Percentiles rank a stretch among this genome's conserved stretches.
These are phyloP conservation scores for Balansia obtecta DNA, from an alignment of 2,329 filamentous ascomycete genomes.

Conservation along the genomic window DNA sequence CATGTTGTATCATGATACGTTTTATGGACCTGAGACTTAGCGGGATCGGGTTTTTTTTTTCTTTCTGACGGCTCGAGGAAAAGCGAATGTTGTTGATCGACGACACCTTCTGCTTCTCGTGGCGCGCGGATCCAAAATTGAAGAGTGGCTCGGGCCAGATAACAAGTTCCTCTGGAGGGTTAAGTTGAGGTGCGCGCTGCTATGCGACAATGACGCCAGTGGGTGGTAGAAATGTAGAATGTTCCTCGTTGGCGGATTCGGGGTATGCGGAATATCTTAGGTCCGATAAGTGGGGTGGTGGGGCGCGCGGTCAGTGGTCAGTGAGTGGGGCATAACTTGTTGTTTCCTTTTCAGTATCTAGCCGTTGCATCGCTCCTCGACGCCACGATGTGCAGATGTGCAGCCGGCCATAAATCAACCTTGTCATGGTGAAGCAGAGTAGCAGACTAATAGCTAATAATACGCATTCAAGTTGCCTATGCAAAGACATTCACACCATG, in stretches of 20 bases:
- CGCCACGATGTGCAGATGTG: neutral
- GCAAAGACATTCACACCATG: too few relatives aligned
- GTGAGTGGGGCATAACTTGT: too few relatives aligned
- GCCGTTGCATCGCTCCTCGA: neutral
- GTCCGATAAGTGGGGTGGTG: neutral
- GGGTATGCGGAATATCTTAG: neutral
- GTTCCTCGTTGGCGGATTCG: neutral
- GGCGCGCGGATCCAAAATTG: neutral
- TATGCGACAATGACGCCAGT: neutral
- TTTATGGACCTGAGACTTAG: conserved; percentile 25
- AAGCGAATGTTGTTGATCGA: neutral
- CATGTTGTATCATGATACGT: conserved; percentile 22
- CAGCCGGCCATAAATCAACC: too few relatives aligned
- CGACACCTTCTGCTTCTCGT: neutral
- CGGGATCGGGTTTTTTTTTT: conserved; percentile 10
- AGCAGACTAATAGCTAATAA: too few relatives aligned
- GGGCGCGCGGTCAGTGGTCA: too few relatives aligned
- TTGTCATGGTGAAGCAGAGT: too few relatives aligned
- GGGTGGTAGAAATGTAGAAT: too few relatives aligned
- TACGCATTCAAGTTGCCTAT: too few relatives aligned
- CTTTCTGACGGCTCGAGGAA: neutral
- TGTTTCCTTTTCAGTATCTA: neutral
- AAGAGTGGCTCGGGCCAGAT: too few relatives aligned
- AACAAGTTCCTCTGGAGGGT: neutral
- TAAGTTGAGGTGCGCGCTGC: neutral